phyloP scores from a whole-genome alignment of 192 early-diverging fungal species.

The Coemansia sp. region DNA sequence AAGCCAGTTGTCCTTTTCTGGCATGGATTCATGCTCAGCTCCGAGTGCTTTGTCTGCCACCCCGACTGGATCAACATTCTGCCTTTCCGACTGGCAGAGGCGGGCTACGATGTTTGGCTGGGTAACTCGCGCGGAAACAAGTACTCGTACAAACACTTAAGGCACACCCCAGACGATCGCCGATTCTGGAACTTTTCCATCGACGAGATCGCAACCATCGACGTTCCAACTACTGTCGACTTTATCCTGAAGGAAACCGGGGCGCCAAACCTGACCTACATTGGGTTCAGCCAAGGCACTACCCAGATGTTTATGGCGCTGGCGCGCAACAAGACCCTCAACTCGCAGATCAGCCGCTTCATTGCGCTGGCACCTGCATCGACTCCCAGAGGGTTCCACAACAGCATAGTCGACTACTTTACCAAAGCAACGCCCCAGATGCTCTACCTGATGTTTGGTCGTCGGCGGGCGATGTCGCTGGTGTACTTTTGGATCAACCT shows the following conservation, averaged over 20 bases:
- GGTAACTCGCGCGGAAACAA: constrained; percentile 95
- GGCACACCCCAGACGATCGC: constrained; percentile 62
- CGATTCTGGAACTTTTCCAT: constrained; percentile 94
- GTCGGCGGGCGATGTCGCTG: constrained; percentile 76
- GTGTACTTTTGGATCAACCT: constrained; percentile 85
- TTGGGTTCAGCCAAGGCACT: constrained; percentile 97
- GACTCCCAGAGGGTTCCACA: constrained; percentile 79
- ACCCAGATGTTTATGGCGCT: constrained; percentile 87
- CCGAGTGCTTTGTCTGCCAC: constrained; percentile 89
- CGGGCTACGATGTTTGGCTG: constrained; percentile 95
- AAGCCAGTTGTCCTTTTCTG: constrained; percentile 91
- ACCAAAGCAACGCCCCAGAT: constrained; percentile 83
- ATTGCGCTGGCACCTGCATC: constrained; percentile 89
- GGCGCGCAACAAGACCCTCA: constrained; percentile 74
- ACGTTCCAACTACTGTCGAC: constrained; percentile 83
- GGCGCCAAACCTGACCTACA: constrained; percentile 77
- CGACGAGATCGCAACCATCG: constrained; percentile 85
- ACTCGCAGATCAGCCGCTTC: constrained; percentile 84
- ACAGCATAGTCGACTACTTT: constrained; percentile 77
- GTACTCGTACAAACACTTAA: constrained; percentile 83
- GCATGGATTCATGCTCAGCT: constrained; percentile 94
- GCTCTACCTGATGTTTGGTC: constrained; percentile 84
- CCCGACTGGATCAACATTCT: constrained; percentile 73
- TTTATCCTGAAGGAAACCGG: constrained; percentile 86
- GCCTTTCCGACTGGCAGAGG: constrained; percentile 82